Conservation (phyloP, 2,329 filamentous ascomycete genomes). For the Byssochlamys sp. region DNA sequence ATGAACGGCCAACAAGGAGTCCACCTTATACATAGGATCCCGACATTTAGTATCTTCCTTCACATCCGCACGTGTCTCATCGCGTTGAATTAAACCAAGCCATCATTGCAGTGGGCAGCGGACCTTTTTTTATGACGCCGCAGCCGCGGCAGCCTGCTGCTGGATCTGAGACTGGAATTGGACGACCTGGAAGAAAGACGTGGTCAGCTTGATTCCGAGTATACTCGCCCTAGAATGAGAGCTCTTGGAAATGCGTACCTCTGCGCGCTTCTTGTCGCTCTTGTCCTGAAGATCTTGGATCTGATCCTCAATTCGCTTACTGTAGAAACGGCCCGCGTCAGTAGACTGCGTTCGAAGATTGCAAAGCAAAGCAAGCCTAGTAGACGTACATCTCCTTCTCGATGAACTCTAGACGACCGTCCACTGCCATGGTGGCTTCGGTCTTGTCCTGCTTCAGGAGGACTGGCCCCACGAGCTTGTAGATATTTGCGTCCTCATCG, state of each 20-base stretch:
- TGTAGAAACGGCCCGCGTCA: constrained; percentile 19
- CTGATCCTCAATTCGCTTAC: constrained; percentile 57
- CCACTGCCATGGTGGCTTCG: constrained; percentile 83
- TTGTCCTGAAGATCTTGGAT: constrained; percentile 56
- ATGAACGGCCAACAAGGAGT: too few species aligned
- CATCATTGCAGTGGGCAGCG: neutral
- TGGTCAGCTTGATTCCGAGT: constrained; percentile 9
- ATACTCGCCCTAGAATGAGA: neutral
- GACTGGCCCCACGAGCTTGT: constrained; percentile 89
- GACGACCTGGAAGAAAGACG: constrained; percentile 20
- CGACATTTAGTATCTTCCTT: too few species aligned
- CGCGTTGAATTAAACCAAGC: neutral
- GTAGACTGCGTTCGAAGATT: constrained; percentile 1
- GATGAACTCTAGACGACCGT: constrained; percentile 84
- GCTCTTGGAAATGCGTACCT: constrained; percentile 39
- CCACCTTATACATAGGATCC: too few species aligned
- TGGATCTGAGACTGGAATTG: constrained; percentile 26
- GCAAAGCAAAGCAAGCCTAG: neutral
- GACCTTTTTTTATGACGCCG: neutral
- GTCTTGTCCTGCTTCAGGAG: constrained; percentile 86
- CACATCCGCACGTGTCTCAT: too few species aligned
- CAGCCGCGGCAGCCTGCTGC: constrained; percentile 5
- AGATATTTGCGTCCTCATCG: constrained; percentile 76
- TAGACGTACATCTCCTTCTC: constrained; percentile 73
- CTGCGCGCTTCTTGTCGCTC: constrained; percentile 55